phyloP scores from a whole-genome alignment of 2,329 filamentous ascomycete species.

The Aaosphaeria arxii region DNA sequence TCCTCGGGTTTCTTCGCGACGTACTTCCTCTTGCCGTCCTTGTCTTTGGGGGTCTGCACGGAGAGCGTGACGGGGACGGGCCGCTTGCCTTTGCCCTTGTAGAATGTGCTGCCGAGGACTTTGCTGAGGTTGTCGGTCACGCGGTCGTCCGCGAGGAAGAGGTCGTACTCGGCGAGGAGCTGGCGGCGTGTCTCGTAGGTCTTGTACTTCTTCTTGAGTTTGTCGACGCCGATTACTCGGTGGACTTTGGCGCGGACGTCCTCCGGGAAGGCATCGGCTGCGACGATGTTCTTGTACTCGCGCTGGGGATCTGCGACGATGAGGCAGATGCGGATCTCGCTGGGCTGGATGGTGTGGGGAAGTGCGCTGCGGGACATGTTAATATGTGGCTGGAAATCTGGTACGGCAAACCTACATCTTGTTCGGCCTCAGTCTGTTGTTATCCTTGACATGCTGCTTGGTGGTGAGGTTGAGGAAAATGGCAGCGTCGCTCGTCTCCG shows the following conservation, averaged over 20 bases:
- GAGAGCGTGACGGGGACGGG: conserved; percentile 79
- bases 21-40: conserved; percentile 33
- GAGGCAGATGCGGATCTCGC: conserved; percentile 72
- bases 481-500: conserved; percentile 48
- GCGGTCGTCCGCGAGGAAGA: conserved; percentile 90
- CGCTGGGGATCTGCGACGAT: conserved; percentile 83
- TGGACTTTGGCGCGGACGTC: conserved; percentile 48
- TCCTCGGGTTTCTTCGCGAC: conserved; percentile 58
- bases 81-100: conserved; percentile 76
- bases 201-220: conserved; percentile 86
- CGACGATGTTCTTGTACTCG: conserved; percentile 84
- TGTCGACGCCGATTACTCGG: conserved; percentile 73
- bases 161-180: conserved; percentile 79
- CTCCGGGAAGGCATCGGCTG: conserved; percentile 58
- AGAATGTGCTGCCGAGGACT: conserved; percentile 87
- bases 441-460: conserved; percentile 65
- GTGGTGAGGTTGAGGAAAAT: conserved; percentile 63
- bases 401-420: conserved; percentile 58
- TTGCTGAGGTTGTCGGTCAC: conserved; percentile 71
- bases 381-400: not conserved
- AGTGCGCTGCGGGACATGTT: conserved; percentile 44
- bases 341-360: conserved; percentile 69
- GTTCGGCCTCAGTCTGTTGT: conserved; percentile 75
- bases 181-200: conserved; percentile 79
- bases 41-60: conserved; percentile 57